phyloP scores from a whole-genome alignment of 495 filamentous ascomycete species.

The Aspergillus bertholletiae region DNA sequence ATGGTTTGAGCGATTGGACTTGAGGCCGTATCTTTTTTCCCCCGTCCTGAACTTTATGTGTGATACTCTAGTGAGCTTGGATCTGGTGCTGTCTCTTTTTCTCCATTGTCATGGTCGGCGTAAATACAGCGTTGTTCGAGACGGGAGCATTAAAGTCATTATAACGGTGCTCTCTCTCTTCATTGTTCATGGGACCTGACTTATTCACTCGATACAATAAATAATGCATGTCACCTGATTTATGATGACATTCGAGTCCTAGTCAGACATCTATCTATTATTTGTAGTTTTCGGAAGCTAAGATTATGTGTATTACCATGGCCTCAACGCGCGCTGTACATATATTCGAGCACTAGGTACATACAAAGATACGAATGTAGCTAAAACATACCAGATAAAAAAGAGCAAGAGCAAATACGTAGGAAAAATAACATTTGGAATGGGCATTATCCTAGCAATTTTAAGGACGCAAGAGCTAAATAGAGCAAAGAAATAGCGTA shows the following conservation, averaged over 20 bases:
- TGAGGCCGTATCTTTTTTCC: not conserved
- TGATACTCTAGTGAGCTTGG: conserved; percentile 13
- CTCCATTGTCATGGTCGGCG: conserved; percentile 8
- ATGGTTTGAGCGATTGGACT: conserved; percentile 17
- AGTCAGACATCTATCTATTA: not conserved
- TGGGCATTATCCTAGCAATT: not conserved
- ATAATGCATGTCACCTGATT: not conserved
- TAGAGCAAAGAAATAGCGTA: conserved; percentile 1
- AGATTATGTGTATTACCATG: not conserved
- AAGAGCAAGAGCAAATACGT: not conserved
- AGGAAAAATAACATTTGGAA: not conserved
- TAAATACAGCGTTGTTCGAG: conserved; percentile 5
- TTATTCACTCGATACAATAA: not conserved
- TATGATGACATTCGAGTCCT: not conserved
- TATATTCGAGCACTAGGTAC: not conserved
- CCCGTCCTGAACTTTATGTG: conserved; percentile 6
- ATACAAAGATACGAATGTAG: not conserved
- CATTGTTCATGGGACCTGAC: not conserved
- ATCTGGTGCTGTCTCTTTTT: not conserved
- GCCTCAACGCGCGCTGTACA: not conserved
- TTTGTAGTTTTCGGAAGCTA: not conserved
- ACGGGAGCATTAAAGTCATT: not conserved
- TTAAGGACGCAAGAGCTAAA: not conserved
- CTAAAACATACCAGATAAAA: not conserved
- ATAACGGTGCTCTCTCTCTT: not conserved